Percentiles rank a stretch among this genome's conserved stretches.
Conservation (phyloP, 441 rosid species). For the Erysimum cheiri region DNA sequence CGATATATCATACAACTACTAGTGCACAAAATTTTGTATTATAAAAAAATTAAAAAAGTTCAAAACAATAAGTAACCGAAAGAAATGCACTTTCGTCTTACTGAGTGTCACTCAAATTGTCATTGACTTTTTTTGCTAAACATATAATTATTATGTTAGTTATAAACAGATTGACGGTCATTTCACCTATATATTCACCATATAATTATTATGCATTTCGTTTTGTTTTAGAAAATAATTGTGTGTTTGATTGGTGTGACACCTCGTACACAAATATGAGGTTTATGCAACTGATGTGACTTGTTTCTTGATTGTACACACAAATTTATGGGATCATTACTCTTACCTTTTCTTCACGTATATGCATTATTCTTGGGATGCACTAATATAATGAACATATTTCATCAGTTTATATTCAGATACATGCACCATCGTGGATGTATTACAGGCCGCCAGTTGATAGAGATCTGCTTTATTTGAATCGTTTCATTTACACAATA, state of each 20-base stretch:
- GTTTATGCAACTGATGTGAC: not conserved
- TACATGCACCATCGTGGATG: not conserved
- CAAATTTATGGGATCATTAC: not conserved
- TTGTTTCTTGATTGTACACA: not conserved
- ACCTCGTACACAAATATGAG: not conserved
- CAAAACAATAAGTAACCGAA: too few species aligned
- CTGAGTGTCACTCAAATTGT: not conserved
- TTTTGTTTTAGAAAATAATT: not conserved
- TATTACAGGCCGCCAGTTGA: not conserved
- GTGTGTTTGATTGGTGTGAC: not conserved
- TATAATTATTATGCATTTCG: not conserved
- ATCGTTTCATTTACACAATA: not conserved
- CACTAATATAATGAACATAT: not conserved
- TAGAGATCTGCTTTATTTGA: not conserved
- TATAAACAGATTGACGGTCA: not conserved
- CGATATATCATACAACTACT: too few species aligned
- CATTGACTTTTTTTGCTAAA: not conserved
- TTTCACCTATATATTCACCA: not conserved
- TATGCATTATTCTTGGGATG: not conserved
- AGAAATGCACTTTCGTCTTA: not conserved
- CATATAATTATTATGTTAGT: not conserved
- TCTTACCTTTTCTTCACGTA: not conserved
- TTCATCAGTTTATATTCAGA: not conserved
- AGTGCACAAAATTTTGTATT: not conserved
- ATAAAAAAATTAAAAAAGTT: too few species aligned